phyloP scores from a whole-genome alignment of 179 eudicot genomes.

The Actinidia chinensis region DNA sequence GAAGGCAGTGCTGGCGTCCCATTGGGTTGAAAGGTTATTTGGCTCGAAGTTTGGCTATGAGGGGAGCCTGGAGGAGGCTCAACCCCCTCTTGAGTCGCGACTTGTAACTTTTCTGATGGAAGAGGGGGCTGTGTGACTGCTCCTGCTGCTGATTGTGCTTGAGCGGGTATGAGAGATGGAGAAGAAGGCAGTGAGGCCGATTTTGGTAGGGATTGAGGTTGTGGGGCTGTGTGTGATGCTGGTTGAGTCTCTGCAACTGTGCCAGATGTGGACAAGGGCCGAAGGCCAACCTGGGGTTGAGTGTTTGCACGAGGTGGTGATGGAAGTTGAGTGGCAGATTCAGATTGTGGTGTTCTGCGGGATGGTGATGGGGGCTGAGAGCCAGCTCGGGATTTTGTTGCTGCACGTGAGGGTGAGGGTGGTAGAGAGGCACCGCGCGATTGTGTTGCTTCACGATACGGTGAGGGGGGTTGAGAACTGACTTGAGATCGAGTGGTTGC shows the following conservation, averaged over 20 bases:
- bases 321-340: conserved; percentile 24
- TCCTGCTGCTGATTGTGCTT: conserved; percentile 22
- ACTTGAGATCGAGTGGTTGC: conserved; percentile 18
- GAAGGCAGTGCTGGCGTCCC: conserved; percentile 2
- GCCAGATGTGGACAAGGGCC: conserved; percentile 31
- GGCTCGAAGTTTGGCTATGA: conserved; percentile 8
- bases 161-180: conserved; percentile 21
- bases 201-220: conserved; percentile 32
- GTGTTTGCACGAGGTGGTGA: conserved; percentile 31
- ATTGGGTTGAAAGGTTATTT: conserved; percentile 4
- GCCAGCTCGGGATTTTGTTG: conserved; percentile 24
- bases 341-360: conserved; percentile 17
- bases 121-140: conserved; percentile 21
- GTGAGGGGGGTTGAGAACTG: conserved; percentile 26
- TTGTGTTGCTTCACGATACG: conserved; percentile 22
- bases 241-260: conserved; percentile 18
- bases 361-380: conserved; percentile 23
- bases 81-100: conserved; percentile 17
- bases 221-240: conserved; percentile 21
- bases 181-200: conserved; percentile 23
- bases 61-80: conserved; percentile 11
- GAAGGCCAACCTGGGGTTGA: conserved; percentile 14
- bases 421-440: conserved; percentile 22
- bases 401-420: conserved; percentile 29
- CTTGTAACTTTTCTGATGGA: conserved; percentile 27